A percentile compares a stretch with the other conserved stretches of the same genome.
Evolutionary conservation across 2,329 filamentous ascomycete species (phyloP).

Genomic region (Sarocladium strictum): DNA sequence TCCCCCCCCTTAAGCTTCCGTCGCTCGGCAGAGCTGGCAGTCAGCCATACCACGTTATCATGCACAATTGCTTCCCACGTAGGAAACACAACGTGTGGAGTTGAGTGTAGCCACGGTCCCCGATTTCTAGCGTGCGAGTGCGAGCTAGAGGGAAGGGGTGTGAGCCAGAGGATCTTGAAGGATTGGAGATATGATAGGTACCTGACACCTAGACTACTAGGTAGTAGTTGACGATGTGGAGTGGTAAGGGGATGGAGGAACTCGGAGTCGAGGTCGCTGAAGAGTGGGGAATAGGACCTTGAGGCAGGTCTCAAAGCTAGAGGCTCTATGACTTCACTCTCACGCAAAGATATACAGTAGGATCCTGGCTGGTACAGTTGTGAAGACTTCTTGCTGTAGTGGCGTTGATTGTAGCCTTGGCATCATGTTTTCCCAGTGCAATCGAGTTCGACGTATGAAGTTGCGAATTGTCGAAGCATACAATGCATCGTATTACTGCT

Average conservation of each 20-base stretch:
- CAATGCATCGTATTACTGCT: no score
- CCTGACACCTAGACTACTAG: no score
- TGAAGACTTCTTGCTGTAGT: no score
- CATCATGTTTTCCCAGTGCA: no score
- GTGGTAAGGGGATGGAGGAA: no score
- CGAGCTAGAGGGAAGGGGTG: not conserved
- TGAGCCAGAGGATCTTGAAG: not conserved
- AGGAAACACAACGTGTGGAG: not conserved
- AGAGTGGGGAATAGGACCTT: not conserved
- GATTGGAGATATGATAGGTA: not conserved
- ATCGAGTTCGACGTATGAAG: no score
- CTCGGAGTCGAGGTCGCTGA: not conserved
- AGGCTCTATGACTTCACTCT: not conserved
- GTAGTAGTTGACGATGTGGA: no score
- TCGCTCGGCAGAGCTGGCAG: not conserved
- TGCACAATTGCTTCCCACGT: no score
- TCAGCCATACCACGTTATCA: not conserved
- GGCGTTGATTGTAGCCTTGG: no score
- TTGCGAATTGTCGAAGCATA: no score
- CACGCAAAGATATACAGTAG: not conserved
- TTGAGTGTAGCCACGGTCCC: not conserved
- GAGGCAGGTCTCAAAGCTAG: not conserved
- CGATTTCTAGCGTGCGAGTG: not conserved
- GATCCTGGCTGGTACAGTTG: no score
- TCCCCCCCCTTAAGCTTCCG: not conserved